phyloP scores from a whole-genome alignment of 1,139 yeast genomes.

The Spencermartinsiella ligniputridi region DNA sequence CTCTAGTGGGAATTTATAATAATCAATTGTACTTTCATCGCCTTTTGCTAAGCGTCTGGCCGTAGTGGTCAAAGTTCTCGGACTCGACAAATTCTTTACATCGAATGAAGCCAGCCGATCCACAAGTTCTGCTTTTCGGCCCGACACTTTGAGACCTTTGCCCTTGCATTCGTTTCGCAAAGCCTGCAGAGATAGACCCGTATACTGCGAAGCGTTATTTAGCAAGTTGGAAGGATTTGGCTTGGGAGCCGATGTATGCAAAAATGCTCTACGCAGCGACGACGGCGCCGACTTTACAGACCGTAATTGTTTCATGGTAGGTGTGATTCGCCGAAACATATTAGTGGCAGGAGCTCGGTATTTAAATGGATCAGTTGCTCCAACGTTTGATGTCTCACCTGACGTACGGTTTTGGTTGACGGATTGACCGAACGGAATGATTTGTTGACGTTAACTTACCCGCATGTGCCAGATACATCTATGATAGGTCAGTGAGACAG shows the following conservation, averaged over 20 bases:
- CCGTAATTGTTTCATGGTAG: slow-evolving; percentile 10
- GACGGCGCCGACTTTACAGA: slow-evolving; percentile 12
- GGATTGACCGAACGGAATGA: no score
- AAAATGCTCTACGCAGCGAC: slow-evolving; percentile 15
- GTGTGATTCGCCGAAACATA: no score
- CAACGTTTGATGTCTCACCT: no score
- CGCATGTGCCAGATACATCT: no score
- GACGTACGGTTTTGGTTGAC: no score
- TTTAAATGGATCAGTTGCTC: no score
- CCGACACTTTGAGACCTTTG: slow-evolving; percentile 53
- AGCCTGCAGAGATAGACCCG: slow-evolving; percentile 43
- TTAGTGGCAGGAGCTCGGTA: no score
- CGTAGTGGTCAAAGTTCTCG: slow-evolving; percentile 35
- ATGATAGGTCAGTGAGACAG: no score
- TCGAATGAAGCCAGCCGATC: slow-evolving; percentile 43
- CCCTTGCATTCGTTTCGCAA: slow-evolving; percentile 51
- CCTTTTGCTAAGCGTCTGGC: slow-evolving; percentile 32
- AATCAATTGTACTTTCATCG: slow-evolving; percentile 40
- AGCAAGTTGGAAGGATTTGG: slow-evolving; percentile 33
- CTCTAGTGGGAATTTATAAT: slow-evolving; percentile 36
- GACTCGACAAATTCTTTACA: slow-evolving; percentile 33
- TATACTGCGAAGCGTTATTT: slow-evolving; percentile 25
- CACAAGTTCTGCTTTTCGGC: slow-evolving; percentile 50
- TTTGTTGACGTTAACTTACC: no score
- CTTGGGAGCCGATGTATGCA: slow-evolving; percentile 29